Evolutionary conservation across 768 basidiomycete genomes (phyloP).

Genomic region (Ephemerocybe angulata): DNA sequence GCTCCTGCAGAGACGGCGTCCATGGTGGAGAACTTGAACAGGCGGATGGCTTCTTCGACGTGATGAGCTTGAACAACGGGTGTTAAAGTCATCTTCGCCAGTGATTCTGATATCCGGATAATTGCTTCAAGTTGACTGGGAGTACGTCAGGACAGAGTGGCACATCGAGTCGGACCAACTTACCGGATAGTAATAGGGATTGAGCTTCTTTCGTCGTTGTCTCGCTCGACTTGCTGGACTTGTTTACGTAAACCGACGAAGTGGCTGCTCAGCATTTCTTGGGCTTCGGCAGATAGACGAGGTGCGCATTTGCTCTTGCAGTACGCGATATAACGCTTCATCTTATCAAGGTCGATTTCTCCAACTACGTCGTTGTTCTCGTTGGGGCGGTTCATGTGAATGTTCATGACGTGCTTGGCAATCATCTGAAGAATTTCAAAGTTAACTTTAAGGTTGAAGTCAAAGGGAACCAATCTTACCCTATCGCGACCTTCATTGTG

Average conservation of each 20-base stretch:
- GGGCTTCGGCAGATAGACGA: slow-evolving; percentile 86
- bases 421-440: slow-evolving; percentile 58
- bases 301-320: slow-evolving; percentile 99
- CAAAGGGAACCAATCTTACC: slow-evolving; percentile 38
- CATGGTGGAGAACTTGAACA: slow-evolving; percentile 99
- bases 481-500: slow-evolving; percentile 93
- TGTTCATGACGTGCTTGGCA: slow-evolving; percentile 96
- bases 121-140: slow-evolving; percentile 92
- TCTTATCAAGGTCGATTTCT: slow-evolving; percentile 94
- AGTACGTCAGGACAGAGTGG: slow-evolving; percentile 5
- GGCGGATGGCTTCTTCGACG: slow-evolving; percentile 94
- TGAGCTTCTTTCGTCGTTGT: slow-evolving; percentile 95
- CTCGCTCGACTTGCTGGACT: slow-evolving; percentile 91
- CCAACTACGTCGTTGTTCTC: slow-evolving; percentile 59
- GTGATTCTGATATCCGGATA: slow-evolving; percentile 95
- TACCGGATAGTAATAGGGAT: slow-evolving; percentile 98
- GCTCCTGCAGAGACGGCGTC: slow-evolving; percentile 95
- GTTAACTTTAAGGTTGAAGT: slow-evolving; percentile 1
- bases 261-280: slow-evolving; percentile 94
- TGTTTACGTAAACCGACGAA: slow-evolving; percentile 91
- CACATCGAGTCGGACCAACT: slow-evolving; percentile 21
- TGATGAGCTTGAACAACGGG: slow-evolving; percentile 86
- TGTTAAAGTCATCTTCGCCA: slow-evolving; percentile 91
- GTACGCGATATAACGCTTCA: slow-evolving; percentile 96
- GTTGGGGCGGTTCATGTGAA: slow-evolving; percentile 93